Evolutionary conservation across 306 rosid species (phyloP), one percentile per base, ranked within the genome.

Genomic region (Mimosa pudica): DNA sequence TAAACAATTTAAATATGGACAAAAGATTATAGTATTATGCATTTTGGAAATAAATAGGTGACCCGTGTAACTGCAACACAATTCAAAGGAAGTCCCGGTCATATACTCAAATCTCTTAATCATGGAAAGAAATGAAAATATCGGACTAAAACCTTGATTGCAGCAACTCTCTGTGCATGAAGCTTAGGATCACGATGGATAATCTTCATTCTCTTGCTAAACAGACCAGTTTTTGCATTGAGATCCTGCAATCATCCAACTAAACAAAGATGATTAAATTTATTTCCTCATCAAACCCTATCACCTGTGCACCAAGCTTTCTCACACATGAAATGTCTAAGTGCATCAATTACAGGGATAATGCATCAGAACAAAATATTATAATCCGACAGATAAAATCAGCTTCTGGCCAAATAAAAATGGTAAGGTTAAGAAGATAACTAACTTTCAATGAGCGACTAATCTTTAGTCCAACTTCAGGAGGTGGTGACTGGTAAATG

Each of bases 141-240:
- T 72, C 41, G 7, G 0, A 68, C 61, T 77, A 76, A 63, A 80
- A 94, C 98, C 97, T 92, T 94, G 75, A 94, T 94, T 82, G 98
- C 97, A 78, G 93, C 97, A 76, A 92, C 97, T 84, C 95, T 88
- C 61, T 94, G 97, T 8, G 98, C 97, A 78, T 84, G 90, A 86
- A 94, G 98, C 83, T 20, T 79, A 36, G 97, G 98, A 86, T 94
- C 88, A 49, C 88, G 87, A 84, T 94, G 98, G 79, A 94, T 94
- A 70, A 94, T 94, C 94, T 86, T 94, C 98, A 94, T 94, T 77
- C 97, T 89, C 85, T 94, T 94, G 85, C 98, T 94, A 88, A 94
- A 92, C 33, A 94, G 83, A 86, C 98, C 98, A 45, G 97, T 94
- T 87, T 89, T 94, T 63, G 92, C 97, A 91, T 94, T 94, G 84